Percentiles rank a stretch among this genome's conserved stretches.
These are phyloP conservation scores for Phialocephala sp. DNA, from an alignment of 2,329 filamentous ascomycete species.

Conservation along the genomic window DNA sequence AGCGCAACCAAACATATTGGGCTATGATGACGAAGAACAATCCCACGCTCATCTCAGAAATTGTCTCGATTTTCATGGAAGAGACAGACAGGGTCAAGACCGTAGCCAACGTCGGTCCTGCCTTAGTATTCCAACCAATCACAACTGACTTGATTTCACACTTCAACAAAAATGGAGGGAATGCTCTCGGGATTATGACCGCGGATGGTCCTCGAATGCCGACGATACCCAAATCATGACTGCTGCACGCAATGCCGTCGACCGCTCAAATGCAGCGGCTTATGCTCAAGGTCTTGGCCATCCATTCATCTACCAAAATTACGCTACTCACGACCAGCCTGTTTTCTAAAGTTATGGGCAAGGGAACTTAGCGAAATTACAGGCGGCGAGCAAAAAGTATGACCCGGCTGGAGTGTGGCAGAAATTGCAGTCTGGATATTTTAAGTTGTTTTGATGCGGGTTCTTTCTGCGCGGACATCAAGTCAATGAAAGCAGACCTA, in stretches of 20 bases:
- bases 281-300: constrained; percentile 44
- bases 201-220: constrained; percentile 32
- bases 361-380: constrained; percentile 41
- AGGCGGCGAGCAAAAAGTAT: constrained; percentile 36
- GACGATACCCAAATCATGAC: constrained; percentile 45
- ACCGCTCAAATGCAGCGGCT: constrained; percentile 40
- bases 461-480: not conserved
- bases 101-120: constrained; percentile 23
- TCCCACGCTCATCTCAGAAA: constrained; percentile 26
- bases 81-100: constrained; percentile 29
- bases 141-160: constrained; percentile 45
- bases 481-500: no score
- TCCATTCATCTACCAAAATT: constrained; percentile 50
- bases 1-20: constrained; percentile 29
- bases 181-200: constrained; percentile 31
- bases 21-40: constrained; percentile 31
- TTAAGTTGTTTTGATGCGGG: constrained; percentile 42
- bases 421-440: constrained; percentile 47
- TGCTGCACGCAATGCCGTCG: constrained; percentile 38
- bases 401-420: constrained; percentile 39
- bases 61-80: constrained; percentile 32
- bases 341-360: constrained; percentile 46
- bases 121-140: constrained; percentile 47
- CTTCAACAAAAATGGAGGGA: constrained; percentile 46
- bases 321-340: constrained; percentile 45